Conservation (phyloP, 192 early-diverging fungal genomes). For the Blastocladiella britannica region DNA sequence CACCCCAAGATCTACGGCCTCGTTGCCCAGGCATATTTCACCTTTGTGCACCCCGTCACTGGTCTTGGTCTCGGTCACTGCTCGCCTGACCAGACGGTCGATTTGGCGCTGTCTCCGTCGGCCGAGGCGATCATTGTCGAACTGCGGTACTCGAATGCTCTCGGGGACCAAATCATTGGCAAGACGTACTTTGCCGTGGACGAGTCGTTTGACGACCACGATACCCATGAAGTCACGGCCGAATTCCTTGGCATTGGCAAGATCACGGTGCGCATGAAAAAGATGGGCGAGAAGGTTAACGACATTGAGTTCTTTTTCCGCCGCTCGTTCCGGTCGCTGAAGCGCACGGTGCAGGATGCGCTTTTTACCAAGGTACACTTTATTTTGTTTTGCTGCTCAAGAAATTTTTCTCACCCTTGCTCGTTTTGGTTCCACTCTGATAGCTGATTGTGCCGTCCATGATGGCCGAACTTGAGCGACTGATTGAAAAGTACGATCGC, state of each 20-base stretch:
- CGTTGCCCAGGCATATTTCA: background rate
- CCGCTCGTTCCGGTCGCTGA: conserved; percentile 46
- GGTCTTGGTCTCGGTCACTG: too few relatives aligned
- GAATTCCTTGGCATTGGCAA: background rate
- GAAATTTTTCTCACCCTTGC: too few relatives aligned
- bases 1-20: background rate
- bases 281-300: conserved; percentile 49
- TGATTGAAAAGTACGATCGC: background rate
- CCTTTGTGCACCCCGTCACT: background rate
- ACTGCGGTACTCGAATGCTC: background rate
- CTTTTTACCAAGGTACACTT: background rate
- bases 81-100: background rate
- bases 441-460: background rate
- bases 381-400: too few relatives aligned
- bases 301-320: conserved; percentile 70
- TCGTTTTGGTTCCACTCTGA: background rate
- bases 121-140: background rate
- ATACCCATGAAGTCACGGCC: background rate
- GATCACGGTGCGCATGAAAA: conserved; percentile 35
- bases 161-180: background rate
- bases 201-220: background rate
- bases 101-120: background rate
- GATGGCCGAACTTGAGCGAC: background rate
- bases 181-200: background rate
- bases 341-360: conserved; percentile 38